Base-by-base conservation (phyloP, 2,329 filamentous ascomycete genomes). In the Penicillium sp. region DNA sequence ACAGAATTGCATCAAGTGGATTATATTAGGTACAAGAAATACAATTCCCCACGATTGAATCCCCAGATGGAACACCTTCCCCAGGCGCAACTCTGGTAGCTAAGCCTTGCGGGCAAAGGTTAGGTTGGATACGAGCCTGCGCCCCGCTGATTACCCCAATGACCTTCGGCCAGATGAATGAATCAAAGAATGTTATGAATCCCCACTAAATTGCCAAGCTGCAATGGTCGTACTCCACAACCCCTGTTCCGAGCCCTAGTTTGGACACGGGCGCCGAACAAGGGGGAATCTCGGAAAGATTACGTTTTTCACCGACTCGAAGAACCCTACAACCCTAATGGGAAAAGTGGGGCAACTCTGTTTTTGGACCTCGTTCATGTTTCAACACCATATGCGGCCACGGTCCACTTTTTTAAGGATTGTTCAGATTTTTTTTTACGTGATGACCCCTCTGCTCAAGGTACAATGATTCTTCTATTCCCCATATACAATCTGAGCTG, bases 11-110 rank as follows among this genome's bases (percentile, higher is more conserved):
- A 50, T 19, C 14, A 42, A 19, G 33, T 24, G 33, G 33, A 50
- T 39, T 50, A 33, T 29, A 13, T 50, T 50, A 50, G 22, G 48
- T 50, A 50, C 48, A 50, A 42, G 33, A 50, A 50, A 50, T 14
- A n/a, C 8, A 29, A 37, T 9, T 42, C 48, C 48, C 48, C 48
- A 16, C 48, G 22, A 37, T 49, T 39, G 26, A 9, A 50, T 24
- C 33, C 21, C 35, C 48, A 50, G 48, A 42, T 50, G 33, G 48
- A 39, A 33, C 13, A 27, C n/a, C 19, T 39, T 49, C 47, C 47
- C 47, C 47, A 35, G 44, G 47, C 26, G 9, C 37, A 27, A 24
- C 24, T 29, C 48, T 29, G 35, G 26, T 33, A 16, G 48, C 42
- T 50, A 37, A 37, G 48, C 48, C 33, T 50, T 50, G 48, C 26